Evolutionary conservation across 1,284 basidiomycete species (phyloP), one percentile per base, ranked within the genome.

Genomic region (Ustilago crameri): DNA sequence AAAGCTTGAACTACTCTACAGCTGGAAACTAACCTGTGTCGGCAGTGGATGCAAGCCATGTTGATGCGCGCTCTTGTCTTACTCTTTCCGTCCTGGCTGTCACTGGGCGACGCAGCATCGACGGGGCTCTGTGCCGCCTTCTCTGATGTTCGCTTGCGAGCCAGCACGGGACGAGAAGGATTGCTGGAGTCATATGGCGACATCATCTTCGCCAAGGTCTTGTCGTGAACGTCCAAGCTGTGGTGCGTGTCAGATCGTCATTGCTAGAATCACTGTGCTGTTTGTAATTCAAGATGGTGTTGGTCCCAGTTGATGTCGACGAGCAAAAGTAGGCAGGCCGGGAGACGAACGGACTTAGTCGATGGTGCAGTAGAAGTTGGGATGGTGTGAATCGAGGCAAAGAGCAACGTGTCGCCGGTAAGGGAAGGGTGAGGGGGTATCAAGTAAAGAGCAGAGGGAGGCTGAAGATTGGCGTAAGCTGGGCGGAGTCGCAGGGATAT

Each of bases 11-110:
- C 46, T 14, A 34, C 3, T 7, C 30, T 30, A 12, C 12, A 7
- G 5, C 30, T 5, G 14, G n/a, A 22, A 4, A 69, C 73, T 18
- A 41, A 77, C 75, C 77, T 61, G 57, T 78, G 75, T 20, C 78
- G 75, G 30, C 78, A 80, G 54, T 80, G 78, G 10, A 76, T 67
- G 58, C 78, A 80, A 14, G 78, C 78, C 78, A 80, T 78, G 47
- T 62, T 69, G 61, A 69, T 74, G 51, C 70, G 65, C 14, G 60
- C 70, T 42, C 70, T 50, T 32, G 65, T 48, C 48, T 65, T 68
- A 43, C 24, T 38, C 34, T 71, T 71, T 54, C 50, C 67, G 50
- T 69, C 60, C 37, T 45, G 61, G 53, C 61, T 70, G 47, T 51
- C 67, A 35, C 53, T 50, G 5, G 67, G 61, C 32, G 67, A 70